Percentiles rank a stretch among this genome's conserved stretches.
phyloP scores from a whole-genome alignment of 176 grass and related monocot species.

The Rhynchospora breviuscula region DNA sequence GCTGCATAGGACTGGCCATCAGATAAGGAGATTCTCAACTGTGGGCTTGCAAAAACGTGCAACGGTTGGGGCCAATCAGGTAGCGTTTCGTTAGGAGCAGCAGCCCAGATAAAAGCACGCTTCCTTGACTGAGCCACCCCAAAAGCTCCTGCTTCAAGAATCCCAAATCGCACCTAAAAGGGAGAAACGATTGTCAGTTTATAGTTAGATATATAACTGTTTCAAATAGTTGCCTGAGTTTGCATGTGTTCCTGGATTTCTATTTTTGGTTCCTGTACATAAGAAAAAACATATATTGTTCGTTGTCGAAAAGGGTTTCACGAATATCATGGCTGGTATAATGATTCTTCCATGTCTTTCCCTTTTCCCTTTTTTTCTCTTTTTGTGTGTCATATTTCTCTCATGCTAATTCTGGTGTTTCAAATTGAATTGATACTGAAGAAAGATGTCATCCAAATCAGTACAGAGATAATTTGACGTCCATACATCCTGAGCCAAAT shows the following conservation, averaged over 20 bases:
- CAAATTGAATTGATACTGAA: not conserved
- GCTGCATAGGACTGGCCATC: conserved; percentile 68
- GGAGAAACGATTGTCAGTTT: conserved; percentile 1
- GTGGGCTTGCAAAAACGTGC: conserved; percentile 88
- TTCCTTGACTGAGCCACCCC: conserved; percentile 97
- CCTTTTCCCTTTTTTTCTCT: not conserved
- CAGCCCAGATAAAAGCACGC: conserved; percentile 96
- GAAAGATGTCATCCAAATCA: not conserved
- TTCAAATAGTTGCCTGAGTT: not conserved
- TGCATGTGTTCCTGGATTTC: not conserved
- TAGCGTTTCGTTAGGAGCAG: conserved; percentile 75
- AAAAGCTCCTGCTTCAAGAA: conserved; percentile 86
- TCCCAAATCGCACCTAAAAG: conserved; percentile 89
- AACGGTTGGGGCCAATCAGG: conserved; percentile 94
- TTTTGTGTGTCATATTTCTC: not conserved
- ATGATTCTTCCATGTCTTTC: not conserved
- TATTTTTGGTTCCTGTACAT: not conserved
- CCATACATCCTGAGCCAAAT: not conserved
- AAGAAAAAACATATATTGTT: not conserved
- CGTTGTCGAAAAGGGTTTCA: not conserved
- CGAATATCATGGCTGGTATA: not conserved
- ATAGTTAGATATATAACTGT: conserved; percentile 22
- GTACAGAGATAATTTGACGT: not conserved
- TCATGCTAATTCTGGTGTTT: not conserved
- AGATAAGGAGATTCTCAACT: conserved; percentile 76